These are phyloP conservation scores for Entonaema liquescens DNA, from an alignment of 495 filamentous ascomycete species.

Conservation along the genomic window DNA sequence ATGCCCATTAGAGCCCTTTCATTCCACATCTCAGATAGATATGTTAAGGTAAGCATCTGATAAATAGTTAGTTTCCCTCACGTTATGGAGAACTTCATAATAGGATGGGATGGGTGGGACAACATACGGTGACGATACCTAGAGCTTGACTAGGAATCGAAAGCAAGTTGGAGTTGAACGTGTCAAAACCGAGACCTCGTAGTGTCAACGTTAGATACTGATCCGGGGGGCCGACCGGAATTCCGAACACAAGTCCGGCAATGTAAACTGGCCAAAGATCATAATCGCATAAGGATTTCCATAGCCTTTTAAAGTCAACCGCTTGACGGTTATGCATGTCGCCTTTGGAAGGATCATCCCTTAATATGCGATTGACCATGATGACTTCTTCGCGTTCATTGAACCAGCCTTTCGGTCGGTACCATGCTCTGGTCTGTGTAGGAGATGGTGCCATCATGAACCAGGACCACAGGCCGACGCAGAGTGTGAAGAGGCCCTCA, in stretches of 20 bases:
- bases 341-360: slow-evolving; percentile 74
- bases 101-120: slow-evolving; percentile 18
- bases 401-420: slow-evolving; percentile 75
- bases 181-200: slow-evolving; percentile 67
- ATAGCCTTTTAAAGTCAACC: slow-evolving; percentile 65
- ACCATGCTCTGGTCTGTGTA: slow-evolving; percentile 67
- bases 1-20: slow-evolving; percentile 60
- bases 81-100: neutral
- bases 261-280: slow-evolving; percentile 78
- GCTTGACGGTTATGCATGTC: slow-evolving; percentile 68
- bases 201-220: slow-evolving; percentile 71
- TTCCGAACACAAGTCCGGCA: slow-evolving; percentile 65
- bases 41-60: slow-evolving; percentile 57
- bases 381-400: slow-evolving; percentile 68
- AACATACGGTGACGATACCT: slow-evolving; percentile 16
- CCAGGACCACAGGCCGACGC: slow-evolving; percentile 66
- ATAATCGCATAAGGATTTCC: slow-evolving; percentile 68
- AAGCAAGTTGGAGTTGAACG: slow-evolving; percentile 74
- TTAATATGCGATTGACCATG: slow-evolving; percentile 75
- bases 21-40: slow-evolving; percentile 64
- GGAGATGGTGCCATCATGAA: slow-evolving; percentile 73
- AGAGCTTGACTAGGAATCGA: slow-evolving; percentile 62
- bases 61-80: slow-evolving; percentile 12
- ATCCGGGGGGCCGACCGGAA: slow-evolving; percentile 61
- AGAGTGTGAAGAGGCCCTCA: slow-evolving; percentile 56